phyloP scores from a whole-genome alignment of 2,329 filamentous ascomycete genomes.

The Monosporascus sp. region DNA sequence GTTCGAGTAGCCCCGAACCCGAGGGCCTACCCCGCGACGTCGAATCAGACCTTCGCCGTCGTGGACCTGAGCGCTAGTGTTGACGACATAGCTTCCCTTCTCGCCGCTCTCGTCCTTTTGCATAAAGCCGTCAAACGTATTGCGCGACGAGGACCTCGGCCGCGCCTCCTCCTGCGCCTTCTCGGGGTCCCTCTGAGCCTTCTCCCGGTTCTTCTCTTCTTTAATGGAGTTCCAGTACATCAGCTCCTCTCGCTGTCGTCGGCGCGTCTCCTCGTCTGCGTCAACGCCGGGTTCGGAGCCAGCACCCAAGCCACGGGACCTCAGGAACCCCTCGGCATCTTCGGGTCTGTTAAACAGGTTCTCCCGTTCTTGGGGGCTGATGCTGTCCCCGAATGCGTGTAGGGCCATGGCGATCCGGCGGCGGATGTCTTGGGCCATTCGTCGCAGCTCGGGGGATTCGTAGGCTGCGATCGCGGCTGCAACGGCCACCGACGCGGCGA shows the following conservation, averaged over 20 bases:
- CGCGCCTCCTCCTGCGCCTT: conserved; percentile 16
- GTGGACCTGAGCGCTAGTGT: conserved; percentile 46
- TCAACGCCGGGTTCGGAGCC: conserved; percentile 46
- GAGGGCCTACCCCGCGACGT: conserved; percentile 43
- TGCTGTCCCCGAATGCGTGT: conserved; percentile 53
- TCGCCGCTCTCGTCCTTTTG: conserved; percentile 45
- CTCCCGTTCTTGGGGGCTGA: conserved; percentile 43
- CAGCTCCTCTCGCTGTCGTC: conserved; percentile 58
- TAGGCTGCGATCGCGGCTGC: conserved; percentile 57
- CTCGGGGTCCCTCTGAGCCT: conserved; percentile 23
- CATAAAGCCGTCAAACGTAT: conserved; percentile 56
- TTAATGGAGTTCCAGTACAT: conserved; percentile 60
- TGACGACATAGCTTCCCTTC: conserved; percentile 52
- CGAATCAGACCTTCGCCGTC: conserved; percentile 42
- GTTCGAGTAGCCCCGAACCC: conserved; percentile 49
- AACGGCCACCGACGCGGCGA: conserved; percentile 52
- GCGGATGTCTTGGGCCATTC: conserved; percentile 56
- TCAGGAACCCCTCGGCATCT: conserved; percentile 59
- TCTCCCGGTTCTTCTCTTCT: conserved; percentile 40
- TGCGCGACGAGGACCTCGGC: conserved; percentile 23
- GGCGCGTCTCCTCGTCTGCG: conserved; percentile 56
- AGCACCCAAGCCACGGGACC: conserved; percentile 38
- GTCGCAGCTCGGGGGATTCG: conserved; percentile 59
- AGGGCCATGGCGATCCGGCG: conserved; percentile 56
- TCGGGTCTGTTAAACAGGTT: conserved; percentile 62